Percentiles rank a stretch among this genome's conserved stretches.
These are phyloP conservation scores for Suillus placidus DNA, from an alignment of 768 basidiomycete species.

Conservation along the genomic window DNA sequence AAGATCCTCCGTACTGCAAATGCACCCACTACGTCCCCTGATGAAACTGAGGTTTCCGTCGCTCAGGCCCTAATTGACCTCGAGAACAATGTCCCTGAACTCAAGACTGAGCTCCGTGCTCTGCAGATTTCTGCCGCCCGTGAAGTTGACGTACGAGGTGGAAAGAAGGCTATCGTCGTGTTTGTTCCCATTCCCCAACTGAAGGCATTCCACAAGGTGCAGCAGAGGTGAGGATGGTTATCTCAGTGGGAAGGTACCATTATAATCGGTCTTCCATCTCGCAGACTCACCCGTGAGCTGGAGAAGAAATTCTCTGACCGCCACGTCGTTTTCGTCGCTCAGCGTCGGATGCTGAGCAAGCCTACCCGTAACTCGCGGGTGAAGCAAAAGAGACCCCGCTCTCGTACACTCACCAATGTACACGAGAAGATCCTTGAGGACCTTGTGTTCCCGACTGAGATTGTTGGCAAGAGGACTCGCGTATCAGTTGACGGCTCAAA, in stretches of 20 bases:
- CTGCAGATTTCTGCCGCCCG: constrained; percentile 98
- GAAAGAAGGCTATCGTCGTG: constrained; percentile 98
- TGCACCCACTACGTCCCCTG: constrained; percentile 85
- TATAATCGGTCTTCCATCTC: constrained; percentile 13
- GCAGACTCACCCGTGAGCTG: constrained; percentile 94
- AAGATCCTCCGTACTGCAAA: constrained; percentile 98
- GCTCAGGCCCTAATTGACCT: constrained; percentile 97
- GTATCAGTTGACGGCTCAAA: constrained; percentile 93
- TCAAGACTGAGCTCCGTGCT: constrained; percentile 93
- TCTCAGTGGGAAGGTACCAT: not conserved
- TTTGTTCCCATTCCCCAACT: constrained; percentile 97
- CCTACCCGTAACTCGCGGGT: constrained; percentile 92
- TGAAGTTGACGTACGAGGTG: constrained; percentile 98
- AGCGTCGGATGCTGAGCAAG: constrained; percentile 97
- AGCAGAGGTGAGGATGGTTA: constrained; percentile 68
- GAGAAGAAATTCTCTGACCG: constrained; percentile 99
- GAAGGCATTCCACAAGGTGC: constrained; percentile 98
- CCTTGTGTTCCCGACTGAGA: constrained; percentile 98
- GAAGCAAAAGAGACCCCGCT: constrained; percentile 95
- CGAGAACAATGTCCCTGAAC: constrained; percentile 97
- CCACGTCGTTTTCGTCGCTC: constrained; percentile 98
- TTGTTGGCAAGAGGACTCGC: constrained; percentile 97
- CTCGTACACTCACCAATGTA: constrained; percentile 94
- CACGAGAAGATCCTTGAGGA: constrained; percentile 99
- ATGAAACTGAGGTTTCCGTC: constrained; percentile 88